Percentiles rank a stretch among this genome's conserved stretches.
Conservation (phyloP, 2,329 filamentous ascomycete genomes). For the Ascochyta rabiei region DNA sequence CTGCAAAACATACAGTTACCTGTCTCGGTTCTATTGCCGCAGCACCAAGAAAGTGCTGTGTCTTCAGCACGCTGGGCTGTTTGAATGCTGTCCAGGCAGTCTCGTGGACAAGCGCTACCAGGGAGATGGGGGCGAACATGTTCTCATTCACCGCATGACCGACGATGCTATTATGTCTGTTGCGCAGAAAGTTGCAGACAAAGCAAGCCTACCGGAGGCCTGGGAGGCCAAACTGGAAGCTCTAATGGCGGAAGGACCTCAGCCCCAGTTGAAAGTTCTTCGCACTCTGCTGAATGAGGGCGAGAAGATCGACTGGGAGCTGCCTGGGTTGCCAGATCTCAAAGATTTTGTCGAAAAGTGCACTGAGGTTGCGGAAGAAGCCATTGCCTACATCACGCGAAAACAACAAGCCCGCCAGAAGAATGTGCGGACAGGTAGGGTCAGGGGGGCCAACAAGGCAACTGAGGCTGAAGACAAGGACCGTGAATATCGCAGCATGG, state of each 20-base stretch:
- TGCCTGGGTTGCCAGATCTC: conserved; percentile 80
- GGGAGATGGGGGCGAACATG: conserved; percentile 63
- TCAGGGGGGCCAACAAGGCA: conserved; percentile 69
- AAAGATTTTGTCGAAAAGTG: conserved; percentile 92
- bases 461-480: conserved; percentile 84
- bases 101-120: conserved; percentile 70
- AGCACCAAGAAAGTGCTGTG: conserved; percentile 83
- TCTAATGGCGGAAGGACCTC: conserved; percentile 80
- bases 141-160: conserved; percentile 76
- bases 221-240: conserved; percentile 93
- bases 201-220: conserved; percentile 80
- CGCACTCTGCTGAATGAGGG: conserved; percentile 87
- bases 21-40: conserved; percentile 87
- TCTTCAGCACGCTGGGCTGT: conserved; percentile 77
- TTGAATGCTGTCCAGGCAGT: conserved; percentile 75
- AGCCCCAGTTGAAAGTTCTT: conserved; percentile 83
- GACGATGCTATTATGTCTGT: conserved; percentile 70
- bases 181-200: conserved; percentile 81
- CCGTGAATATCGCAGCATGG: conserved; percentile 83
- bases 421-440: conserved; percentile 85
- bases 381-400: conserved; percentile 91
- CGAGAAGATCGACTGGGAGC: conserved; percentile 91
- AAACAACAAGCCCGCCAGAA: conserved; percentile 98
- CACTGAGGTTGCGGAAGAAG: conserved; percentile 97
- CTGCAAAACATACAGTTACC: conserved; percentile 90